A percentile compares a stretch with the other conserved stretches of the same genome.
phyloP scores from a whole-genome alignment of 1,284 basidiomycete species.

The Leccinum subrobustum region DNA sequence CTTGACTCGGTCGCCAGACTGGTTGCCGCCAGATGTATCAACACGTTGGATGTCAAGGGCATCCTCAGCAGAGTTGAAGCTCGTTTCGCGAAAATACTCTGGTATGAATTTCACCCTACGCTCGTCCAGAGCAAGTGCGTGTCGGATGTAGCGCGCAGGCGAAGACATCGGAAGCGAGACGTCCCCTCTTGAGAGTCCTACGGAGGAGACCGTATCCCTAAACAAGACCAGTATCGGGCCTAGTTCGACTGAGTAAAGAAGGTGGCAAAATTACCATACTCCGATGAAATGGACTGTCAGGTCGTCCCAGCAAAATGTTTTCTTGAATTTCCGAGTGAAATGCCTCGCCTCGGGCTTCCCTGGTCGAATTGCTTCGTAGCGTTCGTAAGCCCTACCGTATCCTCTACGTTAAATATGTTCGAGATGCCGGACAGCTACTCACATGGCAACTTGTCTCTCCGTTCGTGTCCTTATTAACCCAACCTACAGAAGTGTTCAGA shows the following conservation, averaged over 20 bases:
- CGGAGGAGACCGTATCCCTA: constrained; percentile 41
- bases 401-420: not conserved
- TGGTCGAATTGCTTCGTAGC: constrained; percentile 24
- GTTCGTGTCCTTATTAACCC: constrained; percentile 17
- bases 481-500: constrained; percentile 8
- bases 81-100: constrained; percentile 34
- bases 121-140: constrained; percentile 39
- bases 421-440: not conserved
- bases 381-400: constrained; percentile 34
- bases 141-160: constrained; percentile 33
- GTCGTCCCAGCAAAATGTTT: not conserved
- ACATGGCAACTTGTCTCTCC: constrained; percentile 2
- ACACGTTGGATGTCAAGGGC: not conserved
- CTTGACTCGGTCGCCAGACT: constrained; percentile 8
- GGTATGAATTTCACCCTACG: constrained; percentile 38
- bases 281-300: constrained; percentile 36
- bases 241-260: not conserved
- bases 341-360: not conserved
- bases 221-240: not conserved
- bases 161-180: constrained; percentile 17
- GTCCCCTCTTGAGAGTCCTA: constrained; percentile 24
- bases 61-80: not conserved
- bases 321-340: not conserved
- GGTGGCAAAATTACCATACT: constrained; percentile 27
- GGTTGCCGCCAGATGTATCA: not conserved